Conservation (phyloP, 2,329 filamentous ascomycete species). For the Xylaria sp. region DNA sequence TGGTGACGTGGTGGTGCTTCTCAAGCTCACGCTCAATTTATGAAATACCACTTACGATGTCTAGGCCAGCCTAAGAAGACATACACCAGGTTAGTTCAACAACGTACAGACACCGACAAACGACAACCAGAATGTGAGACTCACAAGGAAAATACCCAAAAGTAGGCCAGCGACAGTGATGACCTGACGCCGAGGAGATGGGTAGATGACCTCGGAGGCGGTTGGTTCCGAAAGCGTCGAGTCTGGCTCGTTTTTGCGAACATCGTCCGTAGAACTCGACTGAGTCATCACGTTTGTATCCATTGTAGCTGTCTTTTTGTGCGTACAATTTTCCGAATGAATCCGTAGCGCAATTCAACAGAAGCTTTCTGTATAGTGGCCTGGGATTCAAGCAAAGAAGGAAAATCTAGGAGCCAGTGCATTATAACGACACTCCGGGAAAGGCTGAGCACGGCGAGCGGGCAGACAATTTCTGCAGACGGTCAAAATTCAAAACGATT, state of each 20-base stretch:
- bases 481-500: too few relatives aligned
- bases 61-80: constrained; percentile 26
- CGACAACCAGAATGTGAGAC: background rate
- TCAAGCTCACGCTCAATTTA: background rate
- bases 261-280: background rate
- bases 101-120: too few relatives aligned
- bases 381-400: too few relatives aligned
- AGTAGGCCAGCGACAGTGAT: constrained; percentile 26
- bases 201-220: constrained; percentile 3
- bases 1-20: background rate
- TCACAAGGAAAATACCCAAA: constrained; percentile 27
- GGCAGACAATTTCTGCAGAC: too few relatives aligned
- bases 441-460: too few relatives aligned
- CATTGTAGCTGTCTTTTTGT: background rate
- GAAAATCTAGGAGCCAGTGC: too few relatives aligned
- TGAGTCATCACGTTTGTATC: background rate
- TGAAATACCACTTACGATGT: constrained; percentile 24
- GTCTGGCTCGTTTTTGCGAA: background rate
- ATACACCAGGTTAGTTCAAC: background rate
- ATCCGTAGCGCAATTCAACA: too few relatives aligned
- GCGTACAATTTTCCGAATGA: too few relatives aligned
- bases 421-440: too few relatives aligned
- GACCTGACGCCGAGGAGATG: constrained; percentile 21
- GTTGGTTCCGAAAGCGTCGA: background rate
- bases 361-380: too few relatives aligned